Conservation (phyloP, 2,329 filamentous ascomycete species). For the Penicillium sp. region DNA sequence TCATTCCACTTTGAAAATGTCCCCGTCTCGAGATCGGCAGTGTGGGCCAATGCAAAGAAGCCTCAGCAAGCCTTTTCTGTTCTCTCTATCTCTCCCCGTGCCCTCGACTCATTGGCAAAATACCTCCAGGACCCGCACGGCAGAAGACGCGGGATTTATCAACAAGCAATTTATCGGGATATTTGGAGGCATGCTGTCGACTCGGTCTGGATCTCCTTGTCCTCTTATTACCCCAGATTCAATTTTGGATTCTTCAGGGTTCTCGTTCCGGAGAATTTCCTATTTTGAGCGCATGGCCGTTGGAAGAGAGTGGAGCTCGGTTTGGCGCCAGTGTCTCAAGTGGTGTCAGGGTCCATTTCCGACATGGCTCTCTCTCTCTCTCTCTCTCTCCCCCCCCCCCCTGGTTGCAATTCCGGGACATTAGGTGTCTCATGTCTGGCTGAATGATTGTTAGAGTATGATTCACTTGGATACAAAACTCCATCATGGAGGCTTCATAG, state of each 20-base stretch:
- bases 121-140: too few species aligned
- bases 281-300: not conserved
- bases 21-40: too few species aligned
- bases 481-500: not conserved
- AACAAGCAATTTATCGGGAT: too few species aligned
- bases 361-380: not conserved
- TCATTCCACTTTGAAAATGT: too few species aligned
- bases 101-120: too few species aligned
- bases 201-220: not conserved
- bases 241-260: not conserved
- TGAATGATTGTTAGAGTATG: not conserved
- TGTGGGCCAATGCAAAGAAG: too few species aligned
- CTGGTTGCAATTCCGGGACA: not conserved
- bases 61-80: too few species aligned
- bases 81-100: too few species aligned
- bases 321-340: not conserved
- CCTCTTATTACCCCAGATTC: not conserved
- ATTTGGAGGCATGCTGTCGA: too few species aligned
- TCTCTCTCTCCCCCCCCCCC: not conserved
- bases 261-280: not conserved
- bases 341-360: not conserved
- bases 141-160: too few species aligned
- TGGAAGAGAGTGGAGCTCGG: not conserved
- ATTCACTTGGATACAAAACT: not conserved
- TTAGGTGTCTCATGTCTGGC: not conserved